A percentile compares a stretch with the other conserved stretches of the same genome.
Conservation (phyloP, 2,329 filamentous ascomycete species). For the Sarocladiaceae sp. region DNA sequence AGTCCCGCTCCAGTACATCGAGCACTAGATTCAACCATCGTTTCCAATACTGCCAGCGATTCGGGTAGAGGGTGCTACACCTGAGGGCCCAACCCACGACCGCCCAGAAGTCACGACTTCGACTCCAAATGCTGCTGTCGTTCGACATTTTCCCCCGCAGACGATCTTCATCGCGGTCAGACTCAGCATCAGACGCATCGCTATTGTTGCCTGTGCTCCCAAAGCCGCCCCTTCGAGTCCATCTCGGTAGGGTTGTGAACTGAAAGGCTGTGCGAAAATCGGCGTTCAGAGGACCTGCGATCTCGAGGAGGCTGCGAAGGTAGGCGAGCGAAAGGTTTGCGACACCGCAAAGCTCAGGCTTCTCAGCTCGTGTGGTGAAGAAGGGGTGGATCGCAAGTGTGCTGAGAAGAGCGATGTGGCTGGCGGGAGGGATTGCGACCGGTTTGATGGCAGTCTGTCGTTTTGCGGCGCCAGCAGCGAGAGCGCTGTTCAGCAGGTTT, state of each 20-base stretch:
- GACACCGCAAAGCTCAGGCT: constrained; percentile 56
- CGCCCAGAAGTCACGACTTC: constrained; percentile 85
- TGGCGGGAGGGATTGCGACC: constrained; percentile 63
- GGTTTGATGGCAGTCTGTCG: constrained; percentile 31
- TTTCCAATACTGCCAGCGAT: constrained; percentile 78
- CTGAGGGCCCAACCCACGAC: constrained; percentile 90
- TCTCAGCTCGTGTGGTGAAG: constrained; percentile 68
- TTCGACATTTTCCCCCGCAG: constrained; percentile 59
- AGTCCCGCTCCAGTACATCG: constrained; percentile 70
- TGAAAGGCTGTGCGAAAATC: constrained; percentile 67
- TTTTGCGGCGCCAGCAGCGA: constrained; percentile 42
- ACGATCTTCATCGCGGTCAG: constrained; percentile 44
- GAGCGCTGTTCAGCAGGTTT: constrained; percentile 59
- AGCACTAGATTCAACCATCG: constrained; percentile 77
- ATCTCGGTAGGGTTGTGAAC: constrained; percentile 42
- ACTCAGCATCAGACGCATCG: constrained; percentile 34
- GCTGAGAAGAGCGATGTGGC: constrained; percentile 71
- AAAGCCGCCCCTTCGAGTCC: constrained; percentile 23
- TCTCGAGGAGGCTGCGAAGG: constrained; percentile 60
- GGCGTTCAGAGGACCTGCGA: constrained; percentile 67
- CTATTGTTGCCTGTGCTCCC: constrained; percentile 37
- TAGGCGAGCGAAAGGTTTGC: constrained; percentile 65
- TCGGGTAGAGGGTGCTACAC: constrained; percentile 69
- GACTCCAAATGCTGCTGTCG: constrained; percentile 64
- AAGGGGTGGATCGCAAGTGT: constrained; percentile 80